Conservation (phyloP, 164 flowering plant genomes). For the Saururus chinensis region DNA sequence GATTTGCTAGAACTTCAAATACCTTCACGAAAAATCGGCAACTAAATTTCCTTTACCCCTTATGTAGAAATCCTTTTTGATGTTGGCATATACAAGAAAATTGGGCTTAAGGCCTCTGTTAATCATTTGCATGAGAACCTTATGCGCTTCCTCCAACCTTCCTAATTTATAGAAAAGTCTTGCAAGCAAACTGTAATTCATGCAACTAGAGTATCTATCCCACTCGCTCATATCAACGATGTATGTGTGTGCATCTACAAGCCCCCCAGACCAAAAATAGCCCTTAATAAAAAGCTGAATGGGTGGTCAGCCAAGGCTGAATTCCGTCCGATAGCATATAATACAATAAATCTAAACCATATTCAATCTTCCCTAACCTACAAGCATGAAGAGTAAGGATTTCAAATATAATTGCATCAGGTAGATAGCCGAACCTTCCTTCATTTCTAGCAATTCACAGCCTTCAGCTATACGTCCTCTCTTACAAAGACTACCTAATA, state of each 20-base stretch:
- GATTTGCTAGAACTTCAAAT: conserved; percentile 22
- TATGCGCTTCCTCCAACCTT: conserved; percentile 27
- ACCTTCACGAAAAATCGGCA: conserved; percentile 26
- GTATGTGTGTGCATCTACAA: no score
- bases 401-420: conserved; percentile 36
- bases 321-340: conserved; percentile 31
- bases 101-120: conserved; percentile 50
- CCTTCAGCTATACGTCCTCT: conserved; percentile 34
- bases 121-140: conserved; percentile 51
- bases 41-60: conserved; percentile 21
- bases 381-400: conserved; percentile 20
- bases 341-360: conserved; percentile 27
- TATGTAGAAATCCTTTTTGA: no score
- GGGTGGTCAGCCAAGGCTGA: no score
- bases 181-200: no score
- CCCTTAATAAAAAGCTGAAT: no score
- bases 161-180: conserved; percentile 37
- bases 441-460: conserved; percentile 24
- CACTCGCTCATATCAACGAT: no score
- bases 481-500: no score
- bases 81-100: conserved; percentile 30
- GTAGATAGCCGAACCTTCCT: conserved; percentile 33
- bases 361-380: conserved; percentile 29
- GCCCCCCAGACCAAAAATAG: no score
- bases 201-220: no score